A percentile compares a stretch with the other conserved stretches of the same genome.
Evolutionary conservation across 345 rosid genomes (phyloP).

Genomic region (Salix udensis): DNA sequence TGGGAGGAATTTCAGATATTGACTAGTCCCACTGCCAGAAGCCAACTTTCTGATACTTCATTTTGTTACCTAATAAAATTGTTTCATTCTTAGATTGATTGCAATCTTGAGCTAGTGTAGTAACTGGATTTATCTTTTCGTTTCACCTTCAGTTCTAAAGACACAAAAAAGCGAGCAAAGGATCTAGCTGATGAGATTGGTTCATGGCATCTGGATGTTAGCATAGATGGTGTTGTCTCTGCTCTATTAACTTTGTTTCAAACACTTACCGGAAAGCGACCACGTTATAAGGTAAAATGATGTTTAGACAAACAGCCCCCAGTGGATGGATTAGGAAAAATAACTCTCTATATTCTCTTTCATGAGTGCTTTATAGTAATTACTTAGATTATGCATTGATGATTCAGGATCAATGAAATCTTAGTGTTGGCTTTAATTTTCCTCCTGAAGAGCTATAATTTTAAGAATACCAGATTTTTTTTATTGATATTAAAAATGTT

Average conservation of each 20-base stretch:
- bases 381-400: neutral
- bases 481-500: neutral
- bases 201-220: slow-evolving; percentile 87
- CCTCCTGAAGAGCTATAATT: neutral
- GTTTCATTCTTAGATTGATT: neutral
- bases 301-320: neutral
- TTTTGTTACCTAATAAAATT: neutral
- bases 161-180: slow-evolving; percentile 71
- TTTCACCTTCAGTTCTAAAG: slow-evolving; percentile 57
- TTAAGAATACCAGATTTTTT: neutral
- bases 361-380: neutral
- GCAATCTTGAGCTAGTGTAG: neutral
- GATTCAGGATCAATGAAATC: neutral
- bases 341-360: neutral
- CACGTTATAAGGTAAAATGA: slow-evolving; percentile 62
- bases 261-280: slow-evolving; percentile 79
- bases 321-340: neutral
- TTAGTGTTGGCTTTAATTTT: neutral
- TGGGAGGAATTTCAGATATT: neutral
- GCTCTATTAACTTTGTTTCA: slow-evolving; percentile 70
- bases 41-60: neutral
- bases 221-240: slow-evolving; percentile 78
- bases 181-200: slow-evolving; percentile 83
- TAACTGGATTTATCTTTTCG: neutral
- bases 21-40: neutral